Percentiles rank a stretch among this genome's conserved stretches.
These are phyloP conservation scores for Asterochloris erici DNA, from an alignment of 139 green algal species.

Conservation along the genomic window DNA sequence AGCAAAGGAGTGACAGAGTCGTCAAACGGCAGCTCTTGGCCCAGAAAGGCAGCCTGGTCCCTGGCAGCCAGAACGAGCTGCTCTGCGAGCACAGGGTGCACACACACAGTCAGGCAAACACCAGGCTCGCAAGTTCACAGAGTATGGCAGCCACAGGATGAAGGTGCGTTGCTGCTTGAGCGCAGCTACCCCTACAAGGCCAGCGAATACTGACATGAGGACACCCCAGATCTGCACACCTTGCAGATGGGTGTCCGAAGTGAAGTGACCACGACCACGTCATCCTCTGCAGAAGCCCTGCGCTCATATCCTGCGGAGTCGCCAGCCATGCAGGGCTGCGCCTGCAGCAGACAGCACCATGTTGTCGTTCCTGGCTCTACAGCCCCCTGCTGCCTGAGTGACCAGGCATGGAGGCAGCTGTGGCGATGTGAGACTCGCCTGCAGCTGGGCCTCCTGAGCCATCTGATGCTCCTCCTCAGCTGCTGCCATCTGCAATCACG, in stretches of 20 bases:
- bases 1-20: neutral
- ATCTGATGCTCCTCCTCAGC: too few species aligned
- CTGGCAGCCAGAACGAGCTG: too few species aligned
- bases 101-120: neutral
- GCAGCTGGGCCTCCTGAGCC: too few species aligned
- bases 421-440: too few species aligned
- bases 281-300: constrained; percentile 52
- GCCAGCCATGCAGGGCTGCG: constrained; percentile 50
- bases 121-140: neutral
- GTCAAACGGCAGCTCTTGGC: neutral
- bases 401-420: too few species aligned
- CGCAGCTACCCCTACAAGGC: neutral
- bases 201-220: neutral
- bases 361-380: neutral
- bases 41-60: neutral
- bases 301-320: constrained; percentile 82
- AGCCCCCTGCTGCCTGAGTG: neutral
- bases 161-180: neutral
- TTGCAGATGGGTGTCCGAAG: constrained; percentile 89
- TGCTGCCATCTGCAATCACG: too few species aligned
- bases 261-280: constrained; percentile 89
- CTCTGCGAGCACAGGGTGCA: neutral
- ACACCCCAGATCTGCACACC: constrained; percentile 23
- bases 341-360: neutral
- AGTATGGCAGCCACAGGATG: neutral